Base-by-base conservation (phyloP, 73 alveolate genomes). In the Tetrahymena malaccensis region DNA sequence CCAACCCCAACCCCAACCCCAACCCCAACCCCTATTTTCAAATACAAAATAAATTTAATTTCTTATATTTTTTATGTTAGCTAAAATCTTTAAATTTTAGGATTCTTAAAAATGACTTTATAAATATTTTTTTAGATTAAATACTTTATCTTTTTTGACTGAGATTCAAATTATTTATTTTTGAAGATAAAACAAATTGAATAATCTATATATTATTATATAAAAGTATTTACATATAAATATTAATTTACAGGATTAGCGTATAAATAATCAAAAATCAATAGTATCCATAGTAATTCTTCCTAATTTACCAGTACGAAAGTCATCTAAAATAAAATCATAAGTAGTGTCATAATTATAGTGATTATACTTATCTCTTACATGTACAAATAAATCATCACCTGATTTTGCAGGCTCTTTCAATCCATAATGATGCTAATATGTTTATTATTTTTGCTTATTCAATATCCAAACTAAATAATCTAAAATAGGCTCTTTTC, bases 241-340 rank as follows among this genome's bases (percentile, higher is more conserved):
- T 4, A 70, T 11, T 9, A 19, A 25, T 27, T 25, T 19, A 22
- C 17, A 70, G 10, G 9, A 70, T 27, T 22, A 12, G 33, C 16
- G 33, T 56, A 56, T 22, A 56, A 27, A 70, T 27, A 3, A n/a
- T 70, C 89, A 70, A 70, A 70, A 70, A 70, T 70, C 89, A 70
- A 70, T 25, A 25, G 37, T 70, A 96, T 98, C 99, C 55, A 98
- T 84, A 27, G 99, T 98, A 12, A 98, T 85, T 43, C 94, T 95
- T 6, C 99, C 99, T 17, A 98, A 94, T 83, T 95, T 97, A 10
- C 99, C 99, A 34, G 96, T 98, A 43, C 99, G 95, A 94, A 98
- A 98, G 33, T 97, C 98, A 34, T 95, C 96, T 33, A 98, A 85
- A 38, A 98, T 96, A 31, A 56, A 84, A 37, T 96, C 96, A 27